Conservation (phyloP, 2,329 filamentous ascomycete species). For the Fusarium brachygibbosum region DNA sequence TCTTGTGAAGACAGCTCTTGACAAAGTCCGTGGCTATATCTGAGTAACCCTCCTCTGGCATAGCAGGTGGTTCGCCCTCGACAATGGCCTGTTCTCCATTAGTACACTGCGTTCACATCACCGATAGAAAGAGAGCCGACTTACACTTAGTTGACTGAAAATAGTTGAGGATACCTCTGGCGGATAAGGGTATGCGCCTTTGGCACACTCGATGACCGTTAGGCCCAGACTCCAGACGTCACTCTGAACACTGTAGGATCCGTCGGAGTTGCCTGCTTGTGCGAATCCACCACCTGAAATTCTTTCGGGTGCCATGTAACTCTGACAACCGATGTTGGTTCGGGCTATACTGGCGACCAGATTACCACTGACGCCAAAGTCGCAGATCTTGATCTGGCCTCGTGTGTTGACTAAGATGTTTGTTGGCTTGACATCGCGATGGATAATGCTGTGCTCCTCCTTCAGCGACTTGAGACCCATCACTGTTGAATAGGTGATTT, state of each 20-base stretch:
- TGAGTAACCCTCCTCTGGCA: slow-evolving; percentile 84
- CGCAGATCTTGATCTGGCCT: slow-evolving; percentile 97
- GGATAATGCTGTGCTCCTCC: slow-evolving; percentile 99
- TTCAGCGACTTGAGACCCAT: slow-evolving; percentile 94
- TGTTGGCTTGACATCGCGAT: slow-evolving; percentile 98
- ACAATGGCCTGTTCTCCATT: slow-evolving; percentile 83
- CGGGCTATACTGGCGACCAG: slow-evolving; percentile 97
- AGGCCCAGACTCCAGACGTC: slow-evolving; percentile 97
- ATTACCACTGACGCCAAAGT: slow-evolving; percentile 97
- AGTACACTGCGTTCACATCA: slow-evolving; percentile 5
- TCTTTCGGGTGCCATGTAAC: slow-evolving; percentile 98
- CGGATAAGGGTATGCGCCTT: slow-evolving; percentile 95
- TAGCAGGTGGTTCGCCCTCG: slow-evolving; percentile 91
- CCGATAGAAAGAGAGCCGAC: slow-evolving; percentile 55
- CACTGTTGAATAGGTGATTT: slow-evolving; percentile 90
- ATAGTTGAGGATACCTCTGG: slow-evolving; percentile 98
- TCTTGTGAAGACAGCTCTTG: slow-evolving; percentile 89
- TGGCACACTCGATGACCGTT: slow-evolving; percentile 94
- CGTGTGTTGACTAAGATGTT: slow-evolving; percentile 93
- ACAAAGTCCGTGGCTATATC: slow-evolving; percentile 88
- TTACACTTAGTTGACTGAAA: slow-evolving; percentile 95
- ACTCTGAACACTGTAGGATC: slow-evolving; percentile 96
- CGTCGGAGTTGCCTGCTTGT: slow-evolving; percentile 76
- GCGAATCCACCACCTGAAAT: slow-evolving; percentile 89
- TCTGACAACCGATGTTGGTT: slow-evolving; percentile 98